These are phyloP conservation scores for Urochloa ruziziensis DNA, from an alignment of 176 grass and related monocot species.

Conservation along the genomic window DNA sequence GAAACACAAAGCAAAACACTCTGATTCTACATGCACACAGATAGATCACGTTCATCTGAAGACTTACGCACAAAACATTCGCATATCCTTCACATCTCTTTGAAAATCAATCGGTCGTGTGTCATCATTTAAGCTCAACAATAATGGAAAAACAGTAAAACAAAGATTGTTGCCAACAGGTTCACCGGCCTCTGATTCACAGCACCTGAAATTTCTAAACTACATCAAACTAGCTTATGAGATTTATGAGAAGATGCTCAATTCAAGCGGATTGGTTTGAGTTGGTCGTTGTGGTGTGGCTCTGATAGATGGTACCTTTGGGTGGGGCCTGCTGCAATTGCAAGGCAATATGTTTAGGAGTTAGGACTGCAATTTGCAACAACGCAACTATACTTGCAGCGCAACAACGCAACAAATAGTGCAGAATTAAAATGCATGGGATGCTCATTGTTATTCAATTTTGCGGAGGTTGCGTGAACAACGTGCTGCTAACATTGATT, in stretches of 20 bases:
- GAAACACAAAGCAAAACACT: neutral
- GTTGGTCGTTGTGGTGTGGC: neutral
- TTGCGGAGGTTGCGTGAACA: neutral
- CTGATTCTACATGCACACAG: neutral
- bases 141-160: neutral
- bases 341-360: too few relatives aligned
- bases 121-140: neutral
- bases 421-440: neutral
- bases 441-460: neutral
- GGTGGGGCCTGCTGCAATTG: too few relatives aligned
- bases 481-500: neutral
- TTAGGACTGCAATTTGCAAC: too few relatives aligned
- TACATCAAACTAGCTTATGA: neutral
- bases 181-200: neutral
- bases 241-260: neutral
- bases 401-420: too few relatives aligned
- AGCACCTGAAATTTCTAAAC: neutral
- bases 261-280: neutral
- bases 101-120: neutral
- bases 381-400: too few relatives aligned
- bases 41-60: neutral
- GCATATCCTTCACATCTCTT: neutral
- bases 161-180: neutral
- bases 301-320: too few relatives aligned
- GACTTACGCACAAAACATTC: neutral